Evolutionary conservation across 2,329 filamentous ascomycete species (phyloP).

Genomic region (Chaetomium globosum): DNA sequence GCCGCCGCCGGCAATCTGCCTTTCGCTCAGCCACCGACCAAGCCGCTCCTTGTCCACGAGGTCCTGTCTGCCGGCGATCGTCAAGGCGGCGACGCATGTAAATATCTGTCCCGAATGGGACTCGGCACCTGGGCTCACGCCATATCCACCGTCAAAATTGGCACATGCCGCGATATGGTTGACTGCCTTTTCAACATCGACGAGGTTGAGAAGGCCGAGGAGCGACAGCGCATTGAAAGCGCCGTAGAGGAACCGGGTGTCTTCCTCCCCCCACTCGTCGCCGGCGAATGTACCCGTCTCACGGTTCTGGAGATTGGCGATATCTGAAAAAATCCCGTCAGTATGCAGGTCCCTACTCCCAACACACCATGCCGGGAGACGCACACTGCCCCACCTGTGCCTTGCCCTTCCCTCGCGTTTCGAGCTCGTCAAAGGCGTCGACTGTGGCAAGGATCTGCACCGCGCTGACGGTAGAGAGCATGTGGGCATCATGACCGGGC

Average conservation of each 20-base stretch:
- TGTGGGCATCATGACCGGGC: slow-evolving; percentile 91
- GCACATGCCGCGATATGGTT: slow-evolving; percentile 77
- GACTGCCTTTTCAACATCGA: slow-evolving; percentile 80
- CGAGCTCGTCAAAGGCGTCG: slow-evolving; percentile 81
- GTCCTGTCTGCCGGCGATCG: slow-evolving; percentile 80
- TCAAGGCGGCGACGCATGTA: slow-evolving; percentile 84
- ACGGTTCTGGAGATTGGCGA: slow-evolving; percentile 77
- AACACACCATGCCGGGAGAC: slow-evolving; percentile 42
- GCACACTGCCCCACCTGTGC: slow-evolving; percentile 77
- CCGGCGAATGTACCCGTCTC: slow-evolving; percentile 86
- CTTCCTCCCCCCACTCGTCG: slow-evolving; percentile 94
- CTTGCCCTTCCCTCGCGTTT: slow-evolving; percentile 69
- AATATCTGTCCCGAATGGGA: slow-evolving; percentile 96
- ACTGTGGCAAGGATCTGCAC: slow-evolving; percentile 89
- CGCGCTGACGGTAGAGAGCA: slow-evolving; percentile 93
- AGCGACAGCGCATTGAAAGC: slow-evolving; percentile 89
- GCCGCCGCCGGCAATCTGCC: slow-evolving; percentile 83
- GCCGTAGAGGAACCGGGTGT: slow-evolving; percentile 91
- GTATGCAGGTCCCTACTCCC: slow-evolving; percentile 5
- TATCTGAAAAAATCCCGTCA: slow-evolving; percentile 53
- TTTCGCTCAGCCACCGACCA: slow-evolving; percentile 88
- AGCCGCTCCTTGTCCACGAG: slow-evolving; percentile 80
- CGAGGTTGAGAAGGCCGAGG: slow-evolving; percentile 69
- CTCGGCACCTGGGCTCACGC: slow-evolving; percentile 84
- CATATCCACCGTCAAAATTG: slow-evolving; percentile 95